A percentile compares a stretch with the other conserved stretches of the same genome.
phyloP scores from a whole-genome alignment of 2,329 filamentous ascomycete species.

The Arthrobotrys pseudoclavata region DNA sequence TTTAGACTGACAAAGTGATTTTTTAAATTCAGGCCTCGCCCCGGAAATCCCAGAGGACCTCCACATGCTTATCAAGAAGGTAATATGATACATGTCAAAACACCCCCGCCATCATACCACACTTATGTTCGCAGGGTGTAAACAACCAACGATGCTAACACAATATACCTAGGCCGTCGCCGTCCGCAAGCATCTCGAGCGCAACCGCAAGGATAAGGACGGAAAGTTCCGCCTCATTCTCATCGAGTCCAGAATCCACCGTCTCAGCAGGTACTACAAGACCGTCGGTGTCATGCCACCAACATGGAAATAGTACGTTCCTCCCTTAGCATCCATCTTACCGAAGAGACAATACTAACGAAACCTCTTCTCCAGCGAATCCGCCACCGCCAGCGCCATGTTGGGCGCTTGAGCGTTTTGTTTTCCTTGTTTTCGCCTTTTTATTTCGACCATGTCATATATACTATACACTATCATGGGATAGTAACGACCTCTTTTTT shows the following conservation, averaged over 20 bases:
- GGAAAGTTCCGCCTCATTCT: constrained; percentile 99
- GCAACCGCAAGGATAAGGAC: constrained; percentile 99
- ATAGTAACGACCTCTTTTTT: constrained; percentile 45
- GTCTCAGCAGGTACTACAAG: constrained; percentile 99
- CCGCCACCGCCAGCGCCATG: constrained; percentile 56
- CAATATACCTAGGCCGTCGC: constrained; percentile 79
- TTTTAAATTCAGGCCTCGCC: constrained; percentile 85
- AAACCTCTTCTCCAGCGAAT: constrained; percentile 38
- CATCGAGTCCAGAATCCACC: constrained; percentile 99
- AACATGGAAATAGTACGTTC: constrained; percentile 63
- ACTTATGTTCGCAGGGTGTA: background rate
- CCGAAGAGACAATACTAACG: background rate
- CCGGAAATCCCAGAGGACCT: constrained; percentile 99
- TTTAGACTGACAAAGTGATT: constrained; percentile 91
- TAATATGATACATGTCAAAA: constrained; percentile 67
- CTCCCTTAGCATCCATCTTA: background rate
- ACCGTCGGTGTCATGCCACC: constrained; percentile 78
- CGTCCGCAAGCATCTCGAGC: constrained; percentile 99
- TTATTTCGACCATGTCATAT: constrained; percentile 56
- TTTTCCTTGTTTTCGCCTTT: constrained; percentile 1
- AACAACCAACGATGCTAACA: constrained; percentile 59
- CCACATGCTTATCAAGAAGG: constrained; percentile 99
- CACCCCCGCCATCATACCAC: background rate
- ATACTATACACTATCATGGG: constrained; percentile 43
- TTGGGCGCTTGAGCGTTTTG: constrained; percentile 47